Base-by-base conservation (phyloP, 768 basidiomycete species). In the Holtermannia corniformis region DNA sequence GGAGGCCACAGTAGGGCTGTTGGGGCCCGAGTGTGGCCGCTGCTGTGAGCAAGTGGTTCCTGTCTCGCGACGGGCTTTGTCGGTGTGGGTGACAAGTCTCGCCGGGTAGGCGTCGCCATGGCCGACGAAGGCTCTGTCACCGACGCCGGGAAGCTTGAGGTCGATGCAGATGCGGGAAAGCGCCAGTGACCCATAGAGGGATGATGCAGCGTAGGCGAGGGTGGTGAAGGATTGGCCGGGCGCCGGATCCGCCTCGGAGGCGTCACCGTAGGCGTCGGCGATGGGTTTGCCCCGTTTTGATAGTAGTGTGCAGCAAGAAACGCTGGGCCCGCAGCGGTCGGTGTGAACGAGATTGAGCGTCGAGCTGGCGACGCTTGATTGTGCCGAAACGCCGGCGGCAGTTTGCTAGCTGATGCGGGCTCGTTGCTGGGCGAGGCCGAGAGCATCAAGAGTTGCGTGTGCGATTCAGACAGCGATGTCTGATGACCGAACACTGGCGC, bases 401-500 rank as follows among this genome's bases (percentile, higher is more conserved):
- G n/a, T n/a, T n/a, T n/a, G 22, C 57, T 60, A 4, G 65, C 63
- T 10, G 52, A 54, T 10, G 61, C 63, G 20, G 52, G 54, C 47
- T 59, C 24, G 25, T 63, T 27, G 14, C 44, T 48, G 13, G 42
- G 27, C 12, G 65, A 67, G 3, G 65, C 65, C 23, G 65, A 64
- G 16, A 61, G 63, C 23, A 64, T 57, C 41, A 64, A 64, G 12
- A 67, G 41, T 5, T 61, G 61, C 11, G 65, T 67, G 44, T 67
- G 65, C 4, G 63, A 64, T 55, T 67, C 65, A 2, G 65, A 67
- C 7, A 67, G 47, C 2, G 63, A 64, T 16, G 65, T 64, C 44
- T 64, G 63, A 37, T 67, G 65, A 42, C 22, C 22, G 13, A n/a
- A 25, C 5, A 22, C 22, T 12, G 19, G 20, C 40, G n/a, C 52